phyloP scores from a whole-genome alignment of 2,329 filamentous ascomycete species.

The Gnomoniopsis sp. region DNA sequence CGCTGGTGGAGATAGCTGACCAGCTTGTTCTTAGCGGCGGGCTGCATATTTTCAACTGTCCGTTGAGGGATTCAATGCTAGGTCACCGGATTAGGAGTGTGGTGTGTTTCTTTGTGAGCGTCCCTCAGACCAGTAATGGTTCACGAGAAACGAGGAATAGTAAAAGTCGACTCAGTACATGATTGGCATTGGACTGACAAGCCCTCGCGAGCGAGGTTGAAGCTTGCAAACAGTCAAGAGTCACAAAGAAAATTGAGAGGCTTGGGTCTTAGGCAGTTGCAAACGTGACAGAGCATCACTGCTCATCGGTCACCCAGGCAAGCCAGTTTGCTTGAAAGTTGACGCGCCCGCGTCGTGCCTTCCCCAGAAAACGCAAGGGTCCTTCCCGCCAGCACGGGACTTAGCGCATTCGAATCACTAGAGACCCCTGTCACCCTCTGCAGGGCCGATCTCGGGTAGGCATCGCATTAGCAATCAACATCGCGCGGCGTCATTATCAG shows the following conservation, averaged over 20 bases:
- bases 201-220: not conserved
- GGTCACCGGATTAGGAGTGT: not conserved
- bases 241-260: not conserved
- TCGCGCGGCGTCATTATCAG: not conserved
- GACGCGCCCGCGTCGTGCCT: constrained; percentile 18
- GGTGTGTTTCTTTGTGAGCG: not conserved
- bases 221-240: not conserved
- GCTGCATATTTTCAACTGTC: constrained; percentile 27
- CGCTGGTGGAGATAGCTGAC: constrained; percentile 30
- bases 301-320: not conserved
- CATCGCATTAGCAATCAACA: constrained; percentile 18
- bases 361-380: constrained; percentile 11
- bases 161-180: constrained; percentile 1
- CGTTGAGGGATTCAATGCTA: not conserved
- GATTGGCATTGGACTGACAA: not conserved
- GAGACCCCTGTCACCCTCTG: not conserved
- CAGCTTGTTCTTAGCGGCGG: constrained; percentile 28
- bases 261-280: not conserved
- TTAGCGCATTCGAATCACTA: too few species aligned
- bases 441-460: constrained; percentile 15
- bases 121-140: not conserved
- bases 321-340: not conserved
- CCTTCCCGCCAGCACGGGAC: not conserved
- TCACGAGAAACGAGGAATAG: not conserved
- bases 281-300: not conserved